Percentiles rank a stretch among this genome's conserved stretches.
These are phyloP conservation scores for Physocladia obscura DNA, from an alignment of 192 early-diverging fungal species.

Conservation along the genomic window DNA sequence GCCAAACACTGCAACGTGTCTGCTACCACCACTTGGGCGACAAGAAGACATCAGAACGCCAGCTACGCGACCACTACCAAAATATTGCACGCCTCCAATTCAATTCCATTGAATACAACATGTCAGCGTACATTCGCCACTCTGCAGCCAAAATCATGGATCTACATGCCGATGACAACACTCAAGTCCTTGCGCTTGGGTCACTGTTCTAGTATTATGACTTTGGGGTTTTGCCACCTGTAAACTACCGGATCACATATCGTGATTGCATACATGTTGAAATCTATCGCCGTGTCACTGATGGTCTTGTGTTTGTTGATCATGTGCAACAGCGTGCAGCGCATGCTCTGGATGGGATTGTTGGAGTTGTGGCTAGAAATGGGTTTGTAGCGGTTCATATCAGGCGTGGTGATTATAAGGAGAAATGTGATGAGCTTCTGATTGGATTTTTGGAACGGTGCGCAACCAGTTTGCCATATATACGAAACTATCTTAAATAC, in stretches of 20 bases:
- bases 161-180: constrained; percentile 17
- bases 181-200: constrained; percentile 31
- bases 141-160: background rate
- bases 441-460: background rate
- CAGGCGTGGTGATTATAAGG: constrained; percentile 34
- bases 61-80: constrained; percentile 38
- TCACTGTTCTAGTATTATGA: constrained; percentile 40
- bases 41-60: constrained; percentile 26
- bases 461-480: background rate
- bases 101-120: constrained; percentile 30
- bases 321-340: background rate
- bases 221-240: constrained; percentile 32
- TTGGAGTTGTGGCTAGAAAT: background rate
- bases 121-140: constrained; percentile 28
- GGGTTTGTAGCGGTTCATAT: constrained; percentile 34
- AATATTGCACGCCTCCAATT: constrained; percentile 19
- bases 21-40: constrained; percentile 34
- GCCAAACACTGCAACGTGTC: constrained; percentile 2
- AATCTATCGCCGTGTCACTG: constrained; percentile 7
- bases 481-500: background rate
- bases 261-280: constrained; percentile 18
- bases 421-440: constrained; percentile 31
- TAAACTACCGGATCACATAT: constrained; percentile 29
- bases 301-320: constrained; percentile 7
- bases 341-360: background rate